Conservation (phyloP, 495 filamentous ascomycete species). For the Letharia columbiana region DNA sequence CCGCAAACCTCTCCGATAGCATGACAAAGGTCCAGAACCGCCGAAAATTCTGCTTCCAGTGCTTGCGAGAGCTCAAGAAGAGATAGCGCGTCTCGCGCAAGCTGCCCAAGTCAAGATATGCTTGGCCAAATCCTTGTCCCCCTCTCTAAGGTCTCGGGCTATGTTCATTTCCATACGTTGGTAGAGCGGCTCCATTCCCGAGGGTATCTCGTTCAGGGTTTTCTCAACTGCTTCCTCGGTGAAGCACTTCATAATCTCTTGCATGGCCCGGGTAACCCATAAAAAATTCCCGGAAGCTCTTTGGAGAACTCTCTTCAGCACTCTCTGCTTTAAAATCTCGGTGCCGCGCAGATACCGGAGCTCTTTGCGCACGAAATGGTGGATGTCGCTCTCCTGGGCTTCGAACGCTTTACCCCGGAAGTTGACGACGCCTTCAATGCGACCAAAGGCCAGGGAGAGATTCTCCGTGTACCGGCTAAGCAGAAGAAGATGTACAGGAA, state of each 20-base stretch:
- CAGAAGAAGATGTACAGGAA: constrained; percentile 5
- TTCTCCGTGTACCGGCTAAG: not conserved
- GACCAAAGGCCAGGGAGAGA: too few species aligned
- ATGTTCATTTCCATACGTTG: constrained; percentile 25
- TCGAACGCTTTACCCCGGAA: too few species aligned
- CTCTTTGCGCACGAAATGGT: constrained; percentile 20
- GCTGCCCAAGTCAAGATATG: constrained; percentile 31
- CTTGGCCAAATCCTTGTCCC: constrained; percentile 23
- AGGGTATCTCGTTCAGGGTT: too few species aligned
- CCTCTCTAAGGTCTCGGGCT: constrained; percentile 9
- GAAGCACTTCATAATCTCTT: too few species aligned
- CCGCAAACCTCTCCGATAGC: constrained; percentile 31
- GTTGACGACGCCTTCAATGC: too few species aligned
- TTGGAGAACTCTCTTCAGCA: constrained; percentile 27
- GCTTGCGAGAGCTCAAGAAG: constrained; percentile 30
- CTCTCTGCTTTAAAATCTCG: constrained; percentile 15
- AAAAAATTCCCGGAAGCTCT: constrained; percentile 25
- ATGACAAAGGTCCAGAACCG: constrained; percentile 25
- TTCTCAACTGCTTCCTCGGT: too few species aligned
- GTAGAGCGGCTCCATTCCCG: constrained; percentile 23
- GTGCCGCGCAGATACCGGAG: constrained; percentile 17
- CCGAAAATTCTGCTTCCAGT: constrained; percentile 27
- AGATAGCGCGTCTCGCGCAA: constrained; percentile 28
- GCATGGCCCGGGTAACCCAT: too few species aligned
- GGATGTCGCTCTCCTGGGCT: too few species aligned